Base-by-base conservation (phyloP, 2,329 filamentous ascomycete species). In the Karstenula rhodostoma region DNA sequence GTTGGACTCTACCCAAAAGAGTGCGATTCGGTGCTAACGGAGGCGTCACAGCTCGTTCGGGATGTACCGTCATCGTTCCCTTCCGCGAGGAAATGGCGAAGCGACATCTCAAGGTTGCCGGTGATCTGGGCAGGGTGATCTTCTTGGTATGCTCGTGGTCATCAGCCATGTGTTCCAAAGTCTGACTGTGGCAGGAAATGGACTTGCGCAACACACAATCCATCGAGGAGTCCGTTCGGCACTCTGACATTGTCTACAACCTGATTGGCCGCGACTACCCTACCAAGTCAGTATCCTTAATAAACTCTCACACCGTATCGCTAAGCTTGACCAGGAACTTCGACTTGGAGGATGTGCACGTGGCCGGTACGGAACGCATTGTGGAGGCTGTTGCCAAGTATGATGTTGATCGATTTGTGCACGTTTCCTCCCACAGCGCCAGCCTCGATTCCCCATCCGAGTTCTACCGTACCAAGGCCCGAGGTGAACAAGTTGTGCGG, bases 41-140 rank as follows among this genome's bases (percentile, higher is more conserved):
- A 35, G 17, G 12, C 56, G 51, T 51, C 71, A 74, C 73, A 96
- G 94, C 95, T 71, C 90, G 92, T 66, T 89, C 93, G 82, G 95
- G 95, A 89, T 96, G 93, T 81, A 97, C 91, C 42, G 95, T 99
- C 43, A 88, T 99, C 61, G 81, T 98, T 61, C 95, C 95, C 52
- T 99, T 88, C 85, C 90, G 95, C 48, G 95, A 99, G 84, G 95
- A 98, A 81, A 98, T 97, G 94, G 85, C 90, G 71, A 98, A 98
- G 86, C 90, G 95, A 71, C 94, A 98, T 83, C 84, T 99, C 75
- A 98, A 98, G 83, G 89, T 97, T 60, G 86, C 93, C n/a, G 95
- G 95, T 81, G 95, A 99, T 80, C 85, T 99, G 62, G 95, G 95
- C 64, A 88, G 92, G 71, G 87, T 99, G 58, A 84, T 91, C 72